Evolutionary conservation across 2,329 filamentous ascomycete species (phyloP), one percentile per base, ranked within the genome.

Genomic region (Cytospora piceicola): DNA sequence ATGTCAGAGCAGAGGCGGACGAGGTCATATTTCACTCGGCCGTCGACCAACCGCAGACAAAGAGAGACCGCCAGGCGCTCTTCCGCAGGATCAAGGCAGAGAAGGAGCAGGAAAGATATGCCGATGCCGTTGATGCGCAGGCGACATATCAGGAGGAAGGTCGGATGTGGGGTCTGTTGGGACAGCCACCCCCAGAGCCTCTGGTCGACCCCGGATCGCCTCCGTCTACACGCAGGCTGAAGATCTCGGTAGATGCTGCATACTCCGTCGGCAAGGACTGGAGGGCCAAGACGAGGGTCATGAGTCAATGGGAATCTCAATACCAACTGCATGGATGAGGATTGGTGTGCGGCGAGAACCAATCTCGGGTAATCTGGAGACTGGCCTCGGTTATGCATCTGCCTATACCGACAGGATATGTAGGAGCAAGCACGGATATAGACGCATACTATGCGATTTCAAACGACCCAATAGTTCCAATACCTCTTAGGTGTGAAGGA

Each of bases 121-220:
- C 83, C 0, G 80, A 83, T 30, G 70, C 73, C 4, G 67, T 75
- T 17, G 83, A 85, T 67, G 73, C 74, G 20, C 74, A 74, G 49
- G 76, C 74, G 2, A 80, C 77, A 61, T 75, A 75, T 53, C 70
- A 73, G 29, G 81, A 81, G 36, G 83, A 85, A 69, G 67, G 70
- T 30, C 72, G 76, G 55, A 74, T 85, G 75, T 85, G 83, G 83
- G 70, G 73, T 12, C 65, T 83, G 20, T 67, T 85, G 24, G 77
- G 77, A 51, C 75, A 73, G 70, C 71, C 74, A 36, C 78, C 80
- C 2, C 78, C 77, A 0, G 72, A 72, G 65, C 74, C 74, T 30
- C 52, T 76, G 56, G 52, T 66, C 11, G 58, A 67, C 24, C 57
- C 64, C 49, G 52, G 53, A 27, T 32, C 54, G 36, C 61, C 67